These are phyloP conservation scores for Blastobotrys arbuscula DNA, from an alignment of 1,139 yeast genomes.

Conservation along the genomic window DNA sequence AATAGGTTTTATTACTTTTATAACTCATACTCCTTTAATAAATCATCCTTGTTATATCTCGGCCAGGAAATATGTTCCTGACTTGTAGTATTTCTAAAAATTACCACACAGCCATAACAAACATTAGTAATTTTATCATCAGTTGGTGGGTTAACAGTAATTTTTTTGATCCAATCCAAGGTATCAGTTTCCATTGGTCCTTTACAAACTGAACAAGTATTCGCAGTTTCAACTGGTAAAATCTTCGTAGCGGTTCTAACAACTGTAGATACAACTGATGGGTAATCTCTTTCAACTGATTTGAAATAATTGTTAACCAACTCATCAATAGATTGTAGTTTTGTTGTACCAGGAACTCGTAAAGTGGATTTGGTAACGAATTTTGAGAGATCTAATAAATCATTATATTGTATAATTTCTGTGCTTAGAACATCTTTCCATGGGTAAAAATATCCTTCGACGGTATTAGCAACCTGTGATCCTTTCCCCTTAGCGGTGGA, in stretches of 20 bases:
- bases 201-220: conserved; percentile 30
- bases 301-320: conserved; percentile 69
- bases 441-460: conserved; percentile 52
- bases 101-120: conserved; percentile 78
- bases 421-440: conserved; percentile 64
- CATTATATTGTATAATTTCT: conserved; percentile 55
- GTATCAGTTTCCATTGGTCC: conserved; percentile 43
- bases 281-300: conserved; percentile 72
- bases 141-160: conserved; percentile 61
- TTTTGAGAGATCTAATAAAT: conserved; percentile 35
- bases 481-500: conserved; percentile 92
- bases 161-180: conserved; percentile 61
- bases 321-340: conserved; percentile 74
- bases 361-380: conserved; percentile 15
- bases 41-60: conserved; percentile 16
- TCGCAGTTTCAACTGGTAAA: conserved; percentile 23
- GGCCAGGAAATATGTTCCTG: conserved; percentile 21
- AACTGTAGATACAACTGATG: conserved; percentile 90
- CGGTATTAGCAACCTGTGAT: conserved; percentile 48
- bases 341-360: conserved; percentile 38
- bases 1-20: conserved; percentile 7
- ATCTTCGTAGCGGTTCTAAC: conserved; percentile 84
- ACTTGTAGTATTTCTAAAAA: conserved; percentile 33
- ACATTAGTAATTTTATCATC: conserved; percentile 27
- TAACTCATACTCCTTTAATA: conserved; percentile 21